Percentiles rank a stretch among this genome's conserved stretches.
These are phyloP conservation scores for Yarrowia sp. DNA, from an alignment of 805 yeast species.

Conservation along the genomic window DNA sequence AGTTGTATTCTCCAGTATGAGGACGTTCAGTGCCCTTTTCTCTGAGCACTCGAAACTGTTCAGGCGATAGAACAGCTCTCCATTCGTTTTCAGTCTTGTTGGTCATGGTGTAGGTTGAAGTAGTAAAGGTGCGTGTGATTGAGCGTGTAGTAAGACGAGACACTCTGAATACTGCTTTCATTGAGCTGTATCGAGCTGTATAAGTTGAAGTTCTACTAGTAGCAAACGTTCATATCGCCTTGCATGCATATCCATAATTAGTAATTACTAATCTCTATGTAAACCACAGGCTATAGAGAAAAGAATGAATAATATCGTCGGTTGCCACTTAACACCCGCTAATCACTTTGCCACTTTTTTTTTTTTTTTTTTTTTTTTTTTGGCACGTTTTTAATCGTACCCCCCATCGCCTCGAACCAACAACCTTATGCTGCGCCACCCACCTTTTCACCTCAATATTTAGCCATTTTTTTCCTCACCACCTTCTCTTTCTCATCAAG, in stretches of 20 bases:
- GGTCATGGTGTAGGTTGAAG: slow-evolving; percentile 18
- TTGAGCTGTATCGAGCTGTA: no score
- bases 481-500: neutral
- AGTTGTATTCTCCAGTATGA: slow-evolving; percentile 57
- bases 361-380: no score
- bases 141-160: neutral
- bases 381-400: no score
- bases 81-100: slow-evolving; percentile 57
- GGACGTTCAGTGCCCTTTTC: slow-evolving; percentile 73
- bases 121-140: neutral
- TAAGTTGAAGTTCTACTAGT: no score
- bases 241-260: no score
- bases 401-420: neutral
- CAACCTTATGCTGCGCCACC: neutral
- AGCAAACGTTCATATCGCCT: no score
- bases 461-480: neutral
- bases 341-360: no score
- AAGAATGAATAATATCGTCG: no score
- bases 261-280: no score
- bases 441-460: neutral
- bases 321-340: no score
- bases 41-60: slow-evolving; percentile 75
- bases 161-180: no score
- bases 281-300: no score
- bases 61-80: slow-evolving; percentile 73